phyloP scores from a whole-genome alignment of 2,329 filamentous ascomycete genomes.

The Trichoderma breve region DNA sequence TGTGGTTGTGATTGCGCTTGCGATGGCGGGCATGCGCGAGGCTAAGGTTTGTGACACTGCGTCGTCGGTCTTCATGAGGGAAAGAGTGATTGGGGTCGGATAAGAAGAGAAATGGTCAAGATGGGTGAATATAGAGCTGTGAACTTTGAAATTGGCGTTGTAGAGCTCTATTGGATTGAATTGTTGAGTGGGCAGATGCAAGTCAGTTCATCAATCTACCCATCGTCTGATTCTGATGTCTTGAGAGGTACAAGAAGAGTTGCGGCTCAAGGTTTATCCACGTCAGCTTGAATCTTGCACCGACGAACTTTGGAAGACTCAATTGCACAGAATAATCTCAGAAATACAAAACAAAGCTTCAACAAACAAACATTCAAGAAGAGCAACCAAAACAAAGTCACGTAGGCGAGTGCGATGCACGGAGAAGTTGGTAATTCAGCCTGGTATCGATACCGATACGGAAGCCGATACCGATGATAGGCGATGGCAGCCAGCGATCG shows the following conservation, averaged over 20 bases:
- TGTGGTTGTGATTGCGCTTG: neutral
- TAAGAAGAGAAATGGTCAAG: neutral
- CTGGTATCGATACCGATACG: neutral
- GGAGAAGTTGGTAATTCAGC: neutral
- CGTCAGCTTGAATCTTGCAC: neutral
- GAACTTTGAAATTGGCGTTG: neutral
- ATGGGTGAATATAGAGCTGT: neutral
- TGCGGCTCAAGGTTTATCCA: neutral
- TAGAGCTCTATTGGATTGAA: too few relatives aligned
- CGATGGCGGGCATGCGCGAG: neutral
- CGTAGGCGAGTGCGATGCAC: neutral
- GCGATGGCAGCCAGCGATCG: neutral
- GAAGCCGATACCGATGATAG: neutral
- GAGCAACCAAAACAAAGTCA: neutral
- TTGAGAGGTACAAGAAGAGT: neutral
- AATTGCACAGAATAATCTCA: neutral
- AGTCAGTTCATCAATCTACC: neutral
- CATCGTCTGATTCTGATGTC: neutral
- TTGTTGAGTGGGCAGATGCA: neutral
- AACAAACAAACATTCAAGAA: neutral
- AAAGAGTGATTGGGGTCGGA: neutral
- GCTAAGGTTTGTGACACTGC: neutral
- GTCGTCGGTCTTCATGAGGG: constrained; percentile 13
- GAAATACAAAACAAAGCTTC: neutral
- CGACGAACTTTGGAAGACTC: neutral